A percentile compares a stretch with the other conserved stretches of the same genome.
These are phyloP conservation scores for Baudoinia panamericana DNA, from an alignment of 495 filamentous ascomycete genomes.

Conservation along the genomic window DNA sequence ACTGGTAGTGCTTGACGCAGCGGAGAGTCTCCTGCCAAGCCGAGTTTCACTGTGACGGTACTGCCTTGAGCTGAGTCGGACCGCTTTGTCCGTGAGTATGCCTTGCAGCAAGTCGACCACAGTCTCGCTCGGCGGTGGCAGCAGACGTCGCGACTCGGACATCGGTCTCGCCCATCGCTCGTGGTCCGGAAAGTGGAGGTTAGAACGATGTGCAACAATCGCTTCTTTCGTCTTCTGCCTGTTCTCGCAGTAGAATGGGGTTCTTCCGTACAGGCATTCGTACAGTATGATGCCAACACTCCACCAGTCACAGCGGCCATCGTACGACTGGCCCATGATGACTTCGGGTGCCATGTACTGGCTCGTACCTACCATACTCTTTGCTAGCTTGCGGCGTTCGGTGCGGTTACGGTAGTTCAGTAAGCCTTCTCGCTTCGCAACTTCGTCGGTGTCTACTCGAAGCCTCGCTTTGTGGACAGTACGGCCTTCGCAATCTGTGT, in stretches of 20 bases:
- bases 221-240: conserved; percentile 42
- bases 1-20: conserved; percentile 13
- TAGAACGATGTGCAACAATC: conserved; percentile 32
- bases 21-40: conserved; percentile 16
- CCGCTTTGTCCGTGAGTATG: conserved; percentile 64
- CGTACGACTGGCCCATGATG: conserved; percentile 67
- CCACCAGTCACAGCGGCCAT: conserved; percentile 94
- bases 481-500: conserved; percentile 28
- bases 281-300: conserved; percentile 86
- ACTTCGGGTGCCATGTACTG: conserved; percentile 98
- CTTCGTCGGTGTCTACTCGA: conserved; percentile 13
- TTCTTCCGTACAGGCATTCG: conserved; percentile 85
- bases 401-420: conserved; percentile 67
- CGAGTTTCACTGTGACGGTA: conserved; percentile 54
- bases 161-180: conserved; percentile 27
- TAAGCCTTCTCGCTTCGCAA: conserved; percentile 38
- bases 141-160: conserved; percentile 33
- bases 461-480: conserved; percentile 10
- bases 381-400: conserved; percentile 59
- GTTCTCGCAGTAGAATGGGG: conserved; percentile 74
- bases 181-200: conserved; percentile 45
- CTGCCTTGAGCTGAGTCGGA: conserved; percentile 56
- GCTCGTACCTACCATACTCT: conserved; percentile 85
- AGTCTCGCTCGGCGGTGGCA: conserved; percentile 42
- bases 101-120: conserved; percentile 62